Conservation (phyloP, 164 flowering plant genomes). For the Stephania cephalantha region DNA sequence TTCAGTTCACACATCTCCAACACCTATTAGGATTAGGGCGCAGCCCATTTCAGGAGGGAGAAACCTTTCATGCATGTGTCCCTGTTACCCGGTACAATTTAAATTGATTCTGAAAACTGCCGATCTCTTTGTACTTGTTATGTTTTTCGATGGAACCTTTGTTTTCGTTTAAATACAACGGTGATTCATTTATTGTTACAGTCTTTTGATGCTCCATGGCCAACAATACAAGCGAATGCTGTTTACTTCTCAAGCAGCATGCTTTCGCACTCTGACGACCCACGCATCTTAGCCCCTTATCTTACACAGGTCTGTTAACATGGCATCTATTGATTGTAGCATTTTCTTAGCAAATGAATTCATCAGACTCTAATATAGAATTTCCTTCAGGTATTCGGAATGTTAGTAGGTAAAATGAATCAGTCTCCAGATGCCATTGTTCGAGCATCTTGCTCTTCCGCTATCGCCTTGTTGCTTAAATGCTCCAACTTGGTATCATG, state of each 20-base stretch:
- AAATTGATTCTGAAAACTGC: no score
- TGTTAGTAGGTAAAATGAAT: constrained; percentile 63
- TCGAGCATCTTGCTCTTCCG: constrained; percentile 72
- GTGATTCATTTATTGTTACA: constrained; percentile 23
- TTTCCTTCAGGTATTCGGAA: constrained; percentile 64
- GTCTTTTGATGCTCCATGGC: constrained; percentile 97
- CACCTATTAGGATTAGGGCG: no score
- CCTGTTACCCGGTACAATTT: no score
- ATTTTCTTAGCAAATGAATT: neutral
- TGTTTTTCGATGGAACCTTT: no score
- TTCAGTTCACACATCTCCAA: no score
- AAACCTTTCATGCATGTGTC: no score
- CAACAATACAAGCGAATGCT: constrained; percentile 91
- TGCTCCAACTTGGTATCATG: constrained; percentile 44
- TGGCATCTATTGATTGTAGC: neutral
- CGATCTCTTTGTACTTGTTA: no score
- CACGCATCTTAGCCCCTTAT: constrained; percentile 52
- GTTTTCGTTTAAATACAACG: no score
- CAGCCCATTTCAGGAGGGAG: no score
- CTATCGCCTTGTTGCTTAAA: constrained; percentile 65
- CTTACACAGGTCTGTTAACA: constrained; percentile 48
- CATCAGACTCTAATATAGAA: neutral
- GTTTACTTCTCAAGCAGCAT: constrained; percentile 68
- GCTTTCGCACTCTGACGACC: constrained; percentile 67
- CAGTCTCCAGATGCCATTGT: constrained; percentile 74